phyloP scores from a whole-genome alignment of 805 yeast species.

The Sporopachydermia lactativora region DNA sequence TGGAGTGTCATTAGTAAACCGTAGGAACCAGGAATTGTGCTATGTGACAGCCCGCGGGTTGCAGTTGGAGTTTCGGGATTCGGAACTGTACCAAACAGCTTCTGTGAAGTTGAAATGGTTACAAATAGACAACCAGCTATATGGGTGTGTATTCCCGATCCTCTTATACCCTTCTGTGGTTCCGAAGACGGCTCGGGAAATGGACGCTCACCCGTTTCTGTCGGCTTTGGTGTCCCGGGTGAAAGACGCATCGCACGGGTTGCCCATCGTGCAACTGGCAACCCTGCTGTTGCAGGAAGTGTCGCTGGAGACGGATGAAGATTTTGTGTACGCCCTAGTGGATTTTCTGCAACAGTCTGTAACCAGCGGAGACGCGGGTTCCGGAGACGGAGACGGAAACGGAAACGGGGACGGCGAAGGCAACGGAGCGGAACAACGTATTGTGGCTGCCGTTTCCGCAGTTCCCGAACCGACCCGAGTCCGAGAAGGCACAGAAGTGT shows the following conservation, averaged over 20 bases:
- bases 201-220: constrained; percentile 81
- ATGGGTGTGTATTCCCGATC: constrained; percentile 81
- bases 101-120: constrained; percentile 84
- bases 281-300: constrained; percentile 81
- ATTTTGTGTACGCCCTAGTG: constrained; percentile 66
- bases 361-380: constrained; percentile 55
- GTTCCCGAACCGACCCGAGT: constrained; percentile 57
- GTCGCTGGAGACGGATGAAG: constrained; percentile 89
- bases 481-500: constrained; percentile 54
- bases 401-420: constrained; percentile 48
- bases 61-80: constrained; percentile 68
- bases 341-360: constrained; percentile 77
- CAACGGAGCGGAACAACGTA: too few species aligned
- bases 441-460: too few species aligned
- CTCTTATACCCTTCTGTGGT: constrained; percentile 80
- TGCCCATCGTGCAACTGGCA: constrained; percentile 79
- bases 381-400: constrained; percentile 18
- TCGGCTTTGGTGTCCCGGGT: constrained; percentile 75
- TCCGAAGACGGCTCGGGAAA: constrained; percentile 70
- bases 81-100: constrained; percentile 70
- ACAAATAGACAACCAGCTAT: constrained; percentile 84
- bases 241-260: constrained; percentile 85
- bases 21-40: constrained; percentile 60
- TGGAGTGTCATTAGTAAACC: constrained; percentile 74
- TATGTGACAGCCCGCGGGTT: constrained; percentile 74